Conservation (phyloP, 768 basidiomycete genomes). For the Auricularia sp. region DNA sequence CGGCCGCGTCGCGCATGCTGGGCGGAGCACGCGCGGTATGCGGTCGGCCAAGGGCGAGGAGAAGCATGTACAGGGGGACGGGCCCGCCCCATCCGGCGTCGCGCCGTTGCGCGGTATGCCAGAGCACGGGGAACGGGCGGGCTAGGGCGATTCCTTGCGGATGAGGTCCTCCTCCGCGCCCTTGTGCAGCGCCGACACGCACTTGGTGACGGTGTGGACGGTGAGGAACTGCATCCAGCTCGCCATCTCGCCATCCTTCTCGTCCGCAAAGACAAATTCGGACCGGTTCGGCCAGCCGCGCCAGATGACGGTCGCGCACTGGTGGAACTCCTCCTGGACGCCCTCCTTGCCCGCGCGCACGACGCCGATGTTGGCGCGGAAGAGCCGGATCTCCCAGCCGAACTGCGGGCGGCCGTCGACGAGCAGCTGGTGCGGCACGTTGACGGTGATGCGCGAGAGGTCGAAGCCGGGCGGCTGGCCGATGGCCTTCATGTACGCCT, state of each 20-base stretch:
- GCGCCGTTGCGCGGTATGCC: background rate
- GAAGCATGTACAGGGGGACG: background rate
- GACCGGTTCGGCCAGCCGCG: conserved; percentile 47
- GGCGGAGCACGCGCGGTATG: background rate
- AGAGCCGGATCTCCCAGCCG: conserved; percentile 84
- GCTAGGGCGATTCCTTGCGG: background rate
- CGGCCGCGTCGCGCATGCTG: background rate
- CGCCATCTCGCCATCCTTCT: conserved; percentile 54
- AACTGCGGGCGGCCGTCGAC: conserved; percentile 60
- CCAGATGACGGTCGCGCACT: conserved; percentile 72
- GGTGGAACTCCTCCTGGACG: conserved; percentile 56
- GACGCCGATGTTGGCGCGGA: conserved; percentile 62
- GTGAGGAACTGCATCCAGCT: conserved; percentile 79
- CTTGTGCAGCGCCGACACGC: background rate
- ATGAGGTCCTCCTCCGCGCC: background rate
- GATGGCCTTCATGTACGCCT: conserved; percentile 75
- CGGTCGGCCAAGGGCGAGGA: background rate
- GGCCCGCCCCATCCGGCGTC: background rate
- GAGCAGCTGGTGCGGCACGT: conserved; percentile 51
- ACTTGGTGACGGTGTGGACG: conserved; percentile 37
- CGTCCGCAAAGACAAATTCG: conserved; percentile 58
- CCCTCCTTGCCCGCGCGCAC: conserved; percentile 33
- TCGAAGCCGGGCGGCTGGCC: conserved; percentile 76
- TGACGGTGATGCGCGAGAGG: conserved; percentile 72
- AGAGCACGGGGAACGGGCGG: background rate